Conservation (phyloP, 495 filamentous ascomycete species). For the Neurospora sp. region DNA sequence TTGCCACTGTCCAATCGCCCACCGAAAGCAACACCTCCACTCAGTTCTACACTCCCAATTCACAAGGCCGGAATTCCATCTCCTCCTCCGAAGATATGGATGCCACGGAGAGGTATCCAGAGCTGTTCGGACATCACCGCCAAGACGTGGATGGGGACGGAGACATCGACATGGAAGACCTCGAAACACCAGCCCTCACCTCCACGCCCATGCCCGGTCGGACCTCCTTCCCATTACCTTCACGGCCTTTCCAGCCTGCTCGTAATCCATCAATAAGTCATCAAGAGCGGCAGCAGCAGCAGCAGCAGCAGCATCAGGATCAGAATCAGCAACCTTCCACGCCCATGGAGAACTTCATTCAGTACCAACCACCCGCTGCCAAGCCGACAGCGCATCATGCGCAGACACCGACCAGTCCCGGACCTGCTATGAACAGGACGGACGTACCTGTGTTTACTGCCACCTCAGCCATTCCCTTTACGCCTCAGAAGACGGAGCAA, state of each 20-base stretch:
- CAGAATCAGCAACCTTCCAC: not conserved
- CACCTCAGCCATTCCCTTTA: constrained; percentile 24
- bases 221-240: not conserved
- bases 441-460: constrained; percentile 18
- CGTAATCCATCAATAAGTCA: not conserved
- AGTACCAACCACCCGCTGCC: constrained; percentile 23
- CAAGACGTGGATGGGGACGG: not conserved
- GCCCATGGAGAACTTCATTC: constrained; percentile 16
- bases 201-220: not conserved
- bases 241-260: not conserved
- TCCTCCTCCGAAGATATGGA: not conserved
- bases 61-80: not conserved
- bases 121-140: not conserved
- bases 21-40: constrained; percentile 2
- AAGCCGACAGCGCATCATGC: not conserved
- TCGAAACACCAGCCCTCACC: not conserved
- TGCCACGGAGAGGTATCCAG: not conserved
- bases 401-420: constrained; percentile 1
- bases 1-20: not conserved
- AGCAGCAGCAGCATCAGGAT: not conserved
- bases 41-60: not conserved
- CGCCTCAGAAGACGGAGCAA: not conserved
- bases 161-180: not conserved
- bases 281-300: not conserved
- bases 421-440: constrained; percentile 9